phyloP scores from a whole-genome alignment of 176 grass and related monocot species.

The Secale cereale region DNA sequence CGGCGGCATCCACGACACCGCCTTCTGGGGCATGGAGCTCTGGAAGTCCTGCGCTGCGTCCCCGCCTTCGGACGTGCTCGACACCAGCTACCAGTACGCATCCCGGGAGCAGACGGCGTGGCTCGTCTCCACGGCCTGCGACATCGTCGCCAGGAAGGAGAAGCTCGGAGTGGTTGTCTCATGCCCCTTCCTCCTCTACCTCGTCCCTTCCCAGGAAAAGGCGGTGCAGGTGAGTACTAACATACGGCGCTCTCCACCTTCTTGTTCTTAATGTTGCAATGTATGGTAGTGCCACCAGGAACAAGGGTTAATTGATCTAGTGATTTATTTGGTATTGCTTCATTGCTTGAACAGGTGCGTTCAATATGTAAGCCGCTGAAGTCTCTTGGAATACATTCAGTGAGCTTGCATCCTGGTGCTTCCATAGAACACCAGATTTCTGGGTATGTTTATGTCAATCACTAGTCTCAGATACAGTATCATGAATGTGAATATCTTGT shows the following conservation, averaged over 20 bases:
- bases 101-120: slow-evolving; percentile 70
- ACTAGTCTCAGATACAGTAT: not conserved
- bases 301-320: not conserved
- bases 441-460: slow-evolving; percentile 39
- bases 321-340: slow-evolving; percentile 1
- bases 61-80: slow-evolving; percentile 43
- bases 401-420: slow-evolving; percentile 71
- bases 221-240: slow-evolving; percentile 44
- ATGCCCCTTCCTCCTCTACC: slow-evolving; percentile 71
- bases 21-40: slow-evolving; percentile 81
- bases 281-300: not conserved
- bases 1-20: slow-evolving; percentile 35
- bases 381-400: slow-evolving; percentile 75
- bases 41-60: slow-evolving; percentile 66
- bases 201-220: slow-evolving; percentile 74
- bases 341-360: slow-evolving; percentile 43
- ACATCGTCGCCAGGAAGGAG: slow-evolving; percentile 80
- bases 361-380: slow-evolving; percentile 78
- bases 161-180: slow-evolving; percentile 58
- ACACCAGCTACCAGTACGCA: slow-evolving; percentile 50
- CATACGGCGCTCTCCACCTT: not conserved
- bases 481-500: not conserved
- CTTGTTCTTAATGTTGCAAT: not conserved
- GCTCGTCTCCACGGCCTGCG: slow-evolving; percentile 70
- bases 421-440: slow-evolving; percentile 65